phyloP scores from a whole-genome alignment of 805 yeast species.

The Ogataea henricii region DNA sequence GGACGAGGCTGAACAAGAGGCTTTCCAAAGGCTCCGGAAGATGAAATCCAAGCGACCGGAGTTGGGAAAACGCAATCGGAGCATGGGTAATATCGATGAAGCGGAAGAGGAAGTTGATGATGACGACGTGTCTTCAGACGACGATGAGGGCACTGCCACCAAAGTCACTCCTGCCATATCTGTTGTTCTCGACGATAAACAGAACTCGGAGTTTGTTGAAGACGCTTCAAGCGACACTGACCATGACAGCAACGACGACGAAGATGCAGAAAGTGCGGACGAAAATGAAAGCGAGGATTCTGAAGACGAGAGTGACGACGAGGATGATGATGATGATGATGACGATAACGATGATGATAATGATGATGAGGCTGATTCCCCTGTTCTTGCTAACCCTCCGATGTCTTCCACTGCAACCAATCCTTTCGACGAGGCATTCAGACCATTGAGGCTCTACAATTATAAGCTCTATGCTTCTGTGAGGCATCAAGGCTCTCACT shows the following conservation, averaged over 20 bases:
- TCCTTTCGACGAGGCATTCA: neutral
- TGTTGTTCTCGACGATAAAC: slow-evolving; percentile 24
- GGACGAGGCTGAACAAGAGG: slow-evolving; percentile 37
- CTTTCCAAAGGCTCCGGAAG: slow-evolving; percentile 15
- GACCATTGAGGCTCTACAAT: slow-evolving; percentile 24
- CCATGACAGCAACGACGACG: slow-evolving; percentile 18
- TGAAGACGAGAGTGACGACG: neutral
- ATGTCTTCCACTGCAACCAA: neutral
- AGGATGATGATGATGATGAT: neutral
- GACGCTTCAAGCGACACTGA: slow-evolving; percentile 21
- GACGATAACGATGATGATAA: neutral
- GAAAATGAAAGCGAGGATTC: neutral
- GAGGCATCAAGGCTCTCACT: slow-evolving; percentile 86
- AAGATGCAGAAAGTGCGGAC: slow-evolving; percentile 5
- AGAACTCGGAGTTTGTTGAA: slow-evolving; percentile 25
- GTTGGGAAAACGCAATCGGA: slow-evolving; percentile 27
- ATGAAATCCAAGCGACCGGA: slow-evolving; percentile 18
- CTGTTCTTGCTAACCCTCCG: neutral
- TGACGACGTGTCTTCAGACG: slow-evolving; percentile 36
- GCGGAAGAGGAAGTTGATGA: slow-evolving; percentile 29
- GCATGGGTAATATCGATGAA: neutral
- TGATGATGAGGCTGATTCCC: neutral
- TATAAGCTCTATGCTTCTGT: slow-evolving; percentile 73
- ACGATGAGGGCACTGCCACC: slow-evolving; percentile 23
- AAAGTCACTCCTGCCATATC: slow-evolving; percentile 16